A percentile compares a stretch with the other conserved stretches of the same genome.
phyloP scores from a whole-genome alignment of 1,139 yeast species.

The Pichia sp. region DNA sequence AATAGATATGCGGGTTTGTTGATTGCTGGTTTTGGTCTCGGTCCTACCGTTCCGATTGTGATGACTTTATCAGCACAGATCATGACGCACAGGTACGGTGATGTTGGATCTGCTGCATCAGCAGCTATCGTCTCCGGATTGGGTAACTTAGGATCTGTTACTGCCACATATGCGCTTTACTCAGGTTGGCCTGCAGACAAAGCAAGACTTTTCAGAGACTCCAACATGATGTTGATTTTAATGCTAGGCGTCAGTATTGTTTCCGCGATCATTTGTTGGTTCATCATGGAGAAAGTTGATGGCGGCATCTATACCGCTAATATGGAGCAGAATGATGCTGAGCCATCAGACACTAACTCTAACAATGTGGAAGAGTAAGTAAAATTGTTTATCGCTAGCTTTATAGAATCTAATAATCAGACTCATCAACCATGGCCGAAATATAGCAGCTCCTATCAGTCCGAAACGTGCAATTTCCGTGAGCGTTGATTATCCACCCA shows the following conservation, averaged over 20 bases:
- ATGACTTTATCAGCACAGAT: constrained; percentile 86
- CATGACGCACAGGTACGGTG: constrained; percentile 66
- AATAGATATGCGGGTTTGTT: constrained; percentile 71
- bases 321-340: too few relatives aligned
- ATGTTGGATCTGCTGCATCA: constrained; percentile 77
- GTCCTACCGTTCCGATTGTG: constrained; percentile 84
- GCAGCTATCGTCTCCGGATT: constrained; percentile 80
- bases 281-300: constrained; percentile 14
- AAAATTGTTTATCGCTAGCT: too few relatives aligned
- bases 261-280: constrained; percentile 29
- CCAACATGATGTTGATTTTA: constrained; percentile 79
- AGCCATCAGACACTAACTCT: background rate
- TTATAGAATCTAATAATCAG: too few relatives aligned
- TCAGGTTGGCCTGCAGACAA: constrained; percentile 82
- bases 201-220: constrained; percentile 51
- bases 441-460: too few relatives aligned
- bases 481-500: too few relatives aligned
- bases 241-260: constrained; percentile 69
- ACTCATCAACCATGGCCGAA: too few relatives aligned
- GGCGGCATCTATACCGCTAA: constrained; percentile 11
- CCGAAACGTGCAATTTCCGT: too few relatives aligned
- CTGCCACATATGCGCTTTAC: constrained; percentile 79
- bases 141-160: constrained; percentile 81
- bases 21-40: constrained; percentile 79
- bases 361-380: background rate